phyloP scores from a whole-genome alignment of 108 stramenopile genomes.

The Cylindrotheca fusiformis region DNA sequence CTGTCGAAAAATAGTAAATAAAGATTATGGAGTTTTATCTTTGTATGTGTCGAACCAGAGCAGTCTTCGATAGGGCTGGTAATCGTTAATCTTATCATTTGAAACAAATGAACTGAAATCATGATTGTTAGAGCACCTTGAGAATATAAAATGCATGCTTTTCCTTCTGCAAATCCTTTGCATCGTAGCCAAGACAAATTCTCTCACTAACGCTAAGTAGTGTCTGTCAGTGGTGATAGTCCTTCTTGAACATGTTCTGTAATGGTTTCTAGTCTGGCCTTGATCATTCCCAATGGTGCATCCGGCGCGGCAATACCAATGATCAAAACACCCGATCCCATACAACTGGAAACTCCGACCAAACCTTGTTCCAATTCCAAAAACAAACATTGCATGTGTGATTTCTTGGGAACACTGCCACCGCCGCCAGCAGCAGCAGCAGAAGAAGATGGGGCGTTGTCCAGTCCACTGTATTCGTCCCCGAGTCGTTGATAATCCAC shows the following conservation, averaged over 20 bases:
- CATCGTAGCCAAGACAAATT: not conserved
- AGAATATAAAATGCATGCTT: no score
- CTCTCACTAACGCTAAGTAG: conserved; percentile 13
- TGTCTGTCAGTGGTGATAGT: conserved; percentile 53
- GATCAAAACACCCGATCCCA: conserved; percentile 61
- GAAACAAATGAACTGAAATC: no score
- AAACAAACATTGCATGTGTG: conserved; percentile 47
- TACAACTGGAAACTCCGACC: conserved; percentile 65
- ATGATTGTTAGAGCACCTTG: no score
- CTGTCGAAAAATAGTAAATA: no score
- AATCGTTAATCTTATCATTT: no score
- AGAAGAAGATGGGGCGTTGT: not conserved
- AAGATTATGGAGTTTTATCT: no score
- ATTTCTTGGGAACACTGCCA: conserved; percentile 18
- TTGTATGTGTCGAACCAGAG: no score
- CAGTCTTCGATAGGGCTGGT: no score
- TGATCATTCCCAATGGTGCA: conserved; percentile 67
- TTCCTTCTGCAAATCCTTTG: no score
- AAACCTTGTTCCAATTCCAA: conserved; percentile 53
- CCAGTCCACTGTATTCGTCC: conserved; percentile 29
- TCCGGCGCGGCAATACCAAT: conserved; percentile 70
- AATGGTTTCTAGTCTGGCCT: conserved; percentile 61
- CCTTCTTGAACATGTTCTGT: conserved; percentile 74
- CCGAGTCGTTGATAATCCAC: conserved; percentile 28
- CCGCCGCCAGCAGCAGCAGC: not conserved